Conservation (phyloP, 805 yeast genomes). For the Candida odintsovae region DNA sequence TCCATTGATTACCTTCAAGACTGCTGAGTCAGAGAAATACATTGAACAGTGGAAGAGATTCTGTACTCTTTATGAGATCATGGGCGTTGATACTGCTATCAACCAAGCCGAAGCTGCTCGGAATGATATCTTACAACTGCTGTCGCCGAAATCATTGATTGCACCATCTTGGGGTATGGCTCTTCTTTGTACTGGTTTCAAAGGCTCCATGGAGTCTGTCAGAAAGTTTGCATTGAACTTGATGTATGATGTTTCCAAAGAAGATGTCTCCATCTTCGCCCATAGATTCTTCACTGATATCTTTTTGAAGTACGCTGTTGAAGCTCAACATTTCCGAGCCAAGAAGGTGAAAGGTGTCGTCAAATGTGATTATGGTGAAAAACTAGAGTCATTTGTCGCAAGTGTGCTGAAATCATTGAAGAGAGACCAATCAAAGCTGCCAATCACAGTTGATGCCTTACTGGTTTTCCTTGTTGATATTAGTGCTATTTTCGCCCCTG, state of each 20-base stretch:
- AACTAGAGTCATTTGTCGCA: slow-evolving; percentile 40
- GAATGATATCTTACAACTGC: slow-evolving; percentile 50
- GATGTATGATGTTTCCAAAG: slow-evolving; percentile 44
- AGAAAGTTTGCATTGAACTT: slow-evolving; percentile 55
- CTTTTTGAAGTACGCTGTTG: slow-evolving; percentile 56
- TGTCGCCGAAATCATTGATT: slow-evolving; percentile 44
- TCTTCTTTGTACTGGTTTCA: slow-evolving; percentile 69
- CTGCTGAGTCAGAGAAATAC: slow-evolving; percentile 18
- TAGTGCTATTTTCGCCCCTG: slow-evolving; percentile 59
- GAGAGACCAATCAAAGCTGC: slow-evolving; percentile 25
- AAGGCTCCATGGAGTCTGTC: slow-evolving; percentile 73
- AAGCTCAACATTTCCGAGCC: slow-evolving; percentile 55
- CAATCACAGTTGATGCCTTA: slow-evolving; percentile 24
- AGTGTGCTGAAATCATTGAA: slow-evolving; percentile 27
- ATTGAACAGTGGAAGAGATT: slow-evolving; percentile 64
- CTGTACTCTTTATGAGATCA: slow-evolving; percentile 69
- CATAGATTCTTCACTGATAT: slow-evolving; percentile 34
- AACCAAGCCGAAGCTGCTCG: slow-evolving; percentile 81
- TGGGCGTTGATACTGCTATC: slow-evolving; percentile 78
- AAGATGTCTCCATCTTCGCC: slow-evolving; percentile 42
- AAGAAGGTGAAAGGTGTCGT: slow-evolving; percentile 26
- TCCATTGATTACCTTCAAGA: slow-evolving; percentile 17
- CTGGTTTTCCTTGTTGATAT: slow-evolving; percentile 42
- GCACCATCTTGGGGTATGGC: slow-evolving; percentile 69
- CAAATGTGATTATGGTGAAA: slow-evolving; percentile 55